A percentile compares a stretch with the other conserved stretches of the same genome.
phyloP scores from a whole-genome alignment of 2,329 filamentous ascomycete genomes.

The Amauroascus niger region DNA sequence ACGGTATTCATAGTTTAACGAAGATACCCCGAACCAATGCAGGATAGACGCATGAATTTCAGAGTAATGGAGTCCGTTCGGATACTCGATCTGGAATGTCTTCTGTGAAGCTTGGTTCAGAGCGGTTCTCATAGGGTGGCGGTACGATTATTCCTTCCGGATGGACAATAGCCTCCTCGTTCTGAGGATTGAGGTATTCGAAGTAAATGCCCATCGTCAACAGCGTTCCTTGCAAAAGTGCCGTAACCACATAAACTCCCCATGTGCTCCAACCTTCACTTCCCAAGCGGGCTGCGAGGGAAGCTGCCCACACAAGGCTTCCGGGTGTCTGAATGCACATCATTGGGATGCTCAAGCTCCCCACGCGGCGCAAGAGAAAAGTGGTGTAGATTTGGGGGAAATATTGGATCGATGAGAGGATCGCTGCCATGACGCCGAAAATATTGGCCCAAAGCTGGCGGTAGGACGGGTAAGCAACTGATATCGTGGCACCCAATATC shows the following conservation, averaged over 20 bases:
- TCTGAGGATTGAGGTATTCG: slow-evolving; percentile 42
- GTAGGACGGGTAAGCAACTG: slow-evolving; percentile 55
- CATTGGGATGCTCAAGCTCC: slow-evolving; percentile 89
- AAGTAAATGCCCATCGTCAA: slow-evolving; percentile 74
- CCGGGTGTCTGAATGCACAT: slow-evolving; percentile 98
- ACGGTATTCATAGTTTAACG: background rate
- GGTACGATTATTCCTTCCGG: background rate
- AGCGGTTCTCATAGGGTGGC: background rate
- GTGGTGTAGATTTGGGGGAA: slow-evolving; percentile 93
- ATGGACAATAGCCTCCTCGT: slow-evolving; percentile 22
- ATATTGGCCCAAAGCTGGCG: slow-evolving; percentile 75
- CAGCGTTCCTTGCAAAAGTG: slow-evolving; percentile 70
- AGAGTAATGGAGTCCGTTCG: slow-evolving; percentile 21
- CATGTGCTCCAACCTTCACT: slow-evolving; percentile 86
- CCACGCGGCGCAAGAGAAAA: slow-evolving; percentile 71
- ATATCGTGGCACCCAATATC: slow-evolving; percentile 53
- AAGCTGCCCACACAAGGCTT: slow-evolving; percentile 78
- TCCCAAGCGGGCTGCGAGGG: slow-evolving; percentile 69
- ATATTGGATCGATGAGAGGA: slow-evolving; percentile 80
- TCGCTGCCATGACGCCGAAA: slow-evolving; percentile 67
- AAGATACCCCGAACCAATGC: background rate
- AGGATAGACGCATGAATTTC: background rate
- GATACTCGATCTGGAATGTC: slow-evolving; percentile 9
- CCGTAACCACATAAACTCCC: slow-evolving; percentile 83
- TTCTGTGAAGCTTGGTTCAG: slow-evolving; percentile 13